phyloP scores from a whole-genome alignment of 257 asterid species.

The Paraleonurus japonicus region DNA sequence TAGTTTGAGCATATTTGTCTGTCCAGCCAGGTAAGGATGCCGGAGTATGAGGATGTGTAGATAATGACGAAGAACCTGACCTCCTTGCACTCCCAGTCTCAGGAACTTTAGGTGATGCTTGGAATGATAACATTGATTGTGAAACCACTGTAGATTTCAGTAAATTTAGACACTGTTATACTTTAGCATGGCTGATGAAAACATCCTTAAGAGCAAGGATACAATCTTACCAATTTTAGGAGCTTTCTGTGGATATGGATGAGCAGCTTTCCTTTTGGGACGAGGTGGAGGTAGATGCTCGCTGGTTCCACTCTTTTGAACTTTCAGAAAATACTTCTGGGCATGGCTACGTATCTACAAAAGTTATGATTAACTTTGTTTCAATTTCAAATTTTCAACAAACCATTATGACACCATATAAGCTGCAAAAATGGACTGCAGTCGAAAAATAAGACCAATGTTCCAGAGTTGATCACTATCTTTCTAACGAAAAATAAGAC shows the following conservation, averaged over 20 bases:
- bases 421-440: neutral
- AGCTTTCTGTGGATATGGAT: constrained; percentile 96
- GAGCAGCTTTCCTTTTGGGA: constrained; percentile 93
- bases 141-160: constrained; percentile 42
- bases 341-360: constrained; percentile 96
- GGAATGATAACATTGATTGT: constrained; percentile 39
- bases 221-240: constrained; percentile 46
- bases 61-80: constrained; percentile 34
- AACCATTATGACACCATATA: neutral
- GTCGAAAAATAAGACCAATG: neutral
- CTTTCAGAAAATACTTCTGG: constrained; percentile 85
- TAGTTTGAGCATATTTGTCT: constrained; percentile 37
- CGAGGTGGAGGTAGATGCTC: constrained; percentile 97
- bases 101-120: constrained; percentile 38
- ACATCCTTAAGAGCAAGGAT: neutral
- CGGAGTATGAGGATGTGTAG: constrained; percentile 31
- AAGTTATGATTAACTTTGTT: neutral
- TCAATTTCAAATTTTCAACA: constrained; percentile 11
- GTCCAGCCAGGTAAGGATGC: constrained; percentile 43
- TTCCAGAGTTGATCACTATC: neutral
- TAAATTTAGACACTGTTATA: neutral
- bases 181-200: neutral
- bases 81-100: constrained; percentile 38
- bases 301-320: constrained; percentile 80
- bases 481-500: neutral